Conservation (phyloP, 1,139 yeast species). For the Yamadazyma diddensiae region DNA sequence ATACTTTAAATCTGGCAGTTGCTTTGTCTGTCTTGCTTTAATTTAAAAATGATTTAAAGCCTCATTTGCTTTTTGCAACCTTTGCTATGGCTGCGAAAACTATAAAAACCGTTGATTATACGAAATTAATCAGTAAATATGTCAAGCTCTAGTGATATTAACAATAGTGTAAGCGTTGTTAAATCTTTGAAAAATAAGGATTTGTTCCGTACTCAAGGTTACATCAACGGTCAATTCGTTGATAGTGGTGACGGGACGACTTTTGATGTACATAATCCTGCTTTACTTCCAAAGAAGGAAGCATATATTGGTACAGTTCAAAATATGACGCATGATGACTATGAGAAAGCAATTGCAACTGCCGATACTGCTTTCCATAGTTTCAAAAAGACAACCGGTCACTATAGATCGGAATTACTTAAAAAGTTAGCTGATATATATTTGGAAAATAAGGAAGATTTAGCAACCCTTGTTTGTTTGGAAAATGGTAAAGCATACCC, state of each 20-base stretch:
- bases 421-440: constrained; percentile 49
- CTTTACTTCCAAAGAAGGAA: constrained; percentile 25
- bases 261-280: constrained; percentile 47
- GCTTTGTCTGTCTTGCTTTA: too few relatives aligned
- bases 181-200: constrained; percentile 11
- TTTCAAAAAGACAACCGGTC: constrained; percentile 38
- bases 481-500: constrained; percentile 83
- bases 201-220: constrained; percentile 31
- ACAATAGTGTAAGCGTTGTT: constrained; percentile 9
- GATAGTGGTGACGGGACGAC: constrained; percentile 21
- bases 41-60: too few relatives aligned
- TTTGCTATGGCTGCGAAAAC: too few relatives aligned
- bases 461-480: constrained; percentile 68
- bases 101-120: too few relatives aligned
- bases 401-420: constrained; percentile 38
- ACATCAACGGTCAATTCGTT: constrained; percentile 45
- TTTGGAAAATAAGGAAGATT: constrained; percentile 66
- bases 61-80: too few relatives aligned
- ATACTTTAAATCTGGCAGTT: too few relatives aligned
- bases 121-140: too few relatives aligned
- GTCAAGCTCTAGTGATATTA: constrained; percentile 2
- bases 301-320: constrained; percentile 37
- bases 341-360: constrained; percentile 32
- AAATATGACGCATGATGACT: constrained; percentile 35
- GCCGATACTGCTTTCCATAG: constrained; percentile 36